Evolutionary conservation across 139 green algal species (phyloP), one percentile per base, ranked within the genome.

Genomic region (Yamagishiella unicocca): DNA sequence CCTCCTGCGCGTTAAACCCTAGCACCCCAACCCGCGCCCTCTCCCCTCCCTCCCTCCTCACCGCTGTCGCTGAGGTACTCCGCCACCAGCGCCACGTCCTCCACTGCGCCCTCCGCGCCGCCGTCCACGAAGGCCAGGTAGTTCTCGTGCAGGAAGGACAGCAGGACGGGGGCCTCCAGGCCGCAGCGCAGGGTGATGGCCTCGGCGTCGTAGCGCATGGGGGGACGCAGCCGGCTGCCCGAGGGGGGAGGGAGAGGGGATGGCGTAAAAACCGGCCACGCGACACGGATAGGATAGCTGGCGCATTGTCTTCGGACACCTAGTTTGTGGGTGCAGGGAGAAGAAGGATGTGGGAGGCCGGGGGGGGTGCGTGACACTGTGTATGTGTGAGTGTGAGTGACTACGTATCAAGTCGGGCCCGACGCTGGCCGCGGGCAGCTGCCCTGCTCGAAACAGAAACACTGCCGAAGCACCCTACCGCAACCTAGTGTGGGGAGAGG

Each of bases 121-220:
- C 24, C 45, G 24, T 78, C 80, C 80, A 87, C 58, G 37, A 87
- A 87, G 81, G 9, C 25, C 42, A 29, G 81, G 81, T 77, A 87
- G 62, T 87, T 87, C 61, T 87, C 81, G 64, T 70, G 45, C 45
- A 87, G 43, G 62, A 79, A 87, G 42, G 66, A 55, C 81, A 70
- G 64, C 22, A 87, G 81, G 5, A 27, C 21, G 46, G 66, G 33
- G 45, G 81, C 81, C 58, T 91, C 88, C 62, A 91, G 82, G 46
- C 74, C 74, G 29, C 67, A 82, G 45, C 74, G 74, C n/a, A 43
- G 33, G 19, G 83, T n/a, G 35, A 91, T 82, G 46, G 72, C 74
- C 31, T 91, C 88, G n/a, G 88, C 82, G 35, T 89, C 82, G 62
- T 91, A 88, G 43, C 82, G 82, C 72, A 85, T 89, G 35, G 88